Conservation (phyloP, 345 rosid genomes). For the Citrus australasica region DNA sequence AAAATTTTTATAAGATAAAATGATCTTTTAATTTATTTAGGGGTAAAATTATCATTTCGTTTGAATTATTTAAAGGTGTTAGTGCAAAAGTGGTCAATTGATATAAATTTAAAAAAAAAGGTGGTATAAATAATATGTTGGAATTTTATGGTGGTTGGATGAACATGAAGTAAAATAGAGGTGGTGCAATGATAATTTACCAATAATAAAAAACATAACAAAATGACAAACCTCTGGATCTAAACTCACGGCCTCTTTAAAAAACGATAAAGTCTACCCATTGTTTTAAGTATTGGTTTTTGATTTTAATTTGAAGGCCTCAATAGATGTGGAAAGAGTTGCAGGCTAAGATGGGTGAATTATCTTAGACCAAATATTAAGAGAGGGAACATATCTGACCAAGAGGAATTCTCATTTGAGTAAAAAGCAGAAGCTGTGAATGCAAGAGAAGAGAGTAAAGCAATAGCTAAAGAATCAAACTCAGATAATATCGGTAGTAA, state of each 20-base stretch:
- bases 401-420: conserved; percentile 75
- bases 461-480: conserved; percentile 21
- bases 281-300: neutral
- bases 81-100: too few relatives aligned
- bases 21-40: too few relatives aligned
- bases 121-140: accelerated
- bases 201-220: too few relatives aligned
- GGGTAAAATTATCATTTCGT: too few relatives aligned
- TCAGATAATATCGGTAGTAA: neutral
- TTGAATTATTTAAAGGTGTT: too few relatives aligned
- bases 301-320: conserved; percentile 26
- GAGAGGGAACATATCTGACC: conserved; percentile 54
- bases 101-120: too few relatives aligned
- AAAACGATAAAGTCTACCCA: too few relatives aligned
- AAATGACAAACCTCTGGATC: too few relatives aligned
- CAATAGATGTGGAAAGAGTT: conserved; percentile 49
- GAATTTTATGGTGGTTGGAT: too few relatives aligned
- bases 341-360: conserved; percentile 58
- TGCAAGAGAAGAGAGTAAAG: conserved; percentile 6
- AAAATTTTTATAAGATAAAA: too few relatives aligned
- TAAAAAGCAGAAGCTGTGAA: conserved; percentile 31
- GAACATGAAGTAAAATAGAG: accelerated
- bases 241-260: too few relatives aligned
- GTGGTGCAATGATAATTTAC: too few relatives aligned
- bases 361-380: conserved; percentile 58